Evolutionary conservation across 2,329 filamentous ascomycete species (phyloP).

Genomic region (Paecilomyces variotii): DNA sequence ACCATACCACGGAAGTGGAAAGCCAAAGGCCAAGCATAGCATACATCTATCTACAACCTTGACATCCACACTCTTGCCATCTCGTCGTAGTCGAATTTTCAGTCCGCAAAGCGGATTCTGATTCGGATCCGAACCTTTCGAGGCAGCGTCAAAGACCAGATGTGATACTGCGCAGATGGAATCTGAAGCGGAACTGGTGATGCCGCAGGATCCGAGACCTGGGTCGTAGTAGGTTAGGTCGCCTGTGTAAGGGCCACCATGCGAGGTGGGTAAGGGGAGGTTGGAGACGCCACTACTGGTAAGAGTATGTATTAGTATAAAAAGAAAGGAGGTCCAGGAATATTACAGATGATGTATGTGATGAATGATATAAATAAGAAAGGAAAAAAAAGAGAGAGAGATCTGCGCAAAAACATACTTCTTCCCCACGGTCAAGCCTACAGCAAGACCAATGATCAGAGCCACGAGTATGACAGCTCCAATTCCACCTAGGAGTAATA

Average conservation of each 20-base stretch:
- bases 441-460: not conserved
- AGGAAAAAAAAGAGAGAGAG: not conserved
- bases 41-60: slow-evolving; percentile 61
- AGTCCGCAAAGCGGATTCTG: slow-evolving; percentile 59
- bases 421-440: not conserved
- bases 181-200: slow-evolving; percentile 46
- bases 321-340: no score
- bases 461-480: not conserved
- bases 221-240: slow-evolving; percentile 64
- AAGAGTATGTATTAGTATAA: not conserved
- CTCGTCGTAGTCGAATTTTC: slow-evolving; percentile 54
- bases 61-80: slow-evolving; percentile 51
- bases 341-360: not conserved
- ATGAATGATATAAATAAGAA: not conserved
- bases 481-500: not conserved
- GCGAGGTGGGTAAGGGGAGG: slow-evolving; percentile 44
- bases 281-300: slow-evolving; percentile 17
- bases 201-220: slow-evolving; percentile 62
- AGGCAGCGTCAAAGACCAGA: slow-evolving; percentile 55
- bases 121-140: slow-evolving; percentile 50
- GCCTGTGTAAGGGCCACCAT: slow-evolving; percentile 48
- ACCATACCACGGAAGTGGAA: not conserved
- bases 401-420: not conserved
- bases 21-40: slow-evolving; percentile 8
- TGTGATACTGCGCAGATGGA: slow-evolving; percentile 60